Conservation (phyloP, 2,329 filamentous ascomycete species). For the Thermoascus crustaceus region DNA sequence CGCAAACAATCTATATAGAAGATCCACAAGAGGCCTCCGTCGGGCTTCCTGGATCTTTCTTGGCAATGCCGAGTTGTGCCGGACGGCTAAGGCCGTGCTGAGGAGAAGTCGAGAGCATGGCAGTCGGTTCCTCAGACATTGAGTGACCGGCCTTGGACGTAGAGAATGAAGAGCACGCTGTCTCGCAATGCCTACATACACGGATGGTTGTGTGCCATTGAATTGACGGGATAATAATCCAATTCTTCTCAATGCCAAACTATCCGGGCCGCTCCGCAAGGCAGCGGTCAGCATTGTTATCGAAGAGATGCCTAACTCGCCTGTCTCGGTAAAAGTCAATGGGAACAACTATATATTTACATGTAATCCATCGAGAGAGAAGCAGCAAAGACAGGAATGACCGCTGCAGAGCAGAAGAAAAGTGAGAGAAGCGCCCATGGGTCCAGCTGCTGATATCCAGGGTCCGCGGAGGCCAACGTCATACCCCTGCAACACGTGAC, state of each 20-base stretch:
- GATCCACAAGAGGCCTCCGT: constrained; percentile 36
- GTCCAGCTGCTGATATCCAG: too few species aligned
- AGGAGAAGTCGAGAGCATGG: constrained; percentile 12
- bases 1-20: constrained; percentile 62
- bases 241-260: constrained; percentile 21
- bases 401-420: too few species aligned
- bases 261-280: too few species aligned
- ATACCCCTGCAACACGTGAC: too few species aligned
- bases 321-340: too few species aligned
- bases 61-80: constrained; percentile 24
- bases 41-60: constrained; percentile 5
- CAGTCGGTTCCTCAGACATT: constrained; percentile 11
- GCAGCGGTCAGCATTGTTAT: too few species aligned
- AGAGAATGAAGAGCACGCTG: constrained; percentile 16
- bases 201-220: constrained; percentile 10
- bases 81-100: constrained; percentile 17
- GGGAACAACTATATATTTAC: too few species aligned
- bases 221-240: constrained; percentile 15
- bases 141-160: constrained; percentile 13
- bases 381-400: too few species aligned
- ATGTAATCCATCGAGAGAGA: too few species aligned
- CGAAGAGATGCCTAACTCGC: too few species aligned
- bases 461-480: too few species aligned
- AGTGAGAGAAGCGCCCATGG: too few species aligned
- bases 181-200: constrained; percentile 9